These are phyloP conservation scores for Colletotrichum ledebouriae DNA, from an alignment of 2,329 filamentous ascomycete genomes.

Conservation along the genomic window DNA sequence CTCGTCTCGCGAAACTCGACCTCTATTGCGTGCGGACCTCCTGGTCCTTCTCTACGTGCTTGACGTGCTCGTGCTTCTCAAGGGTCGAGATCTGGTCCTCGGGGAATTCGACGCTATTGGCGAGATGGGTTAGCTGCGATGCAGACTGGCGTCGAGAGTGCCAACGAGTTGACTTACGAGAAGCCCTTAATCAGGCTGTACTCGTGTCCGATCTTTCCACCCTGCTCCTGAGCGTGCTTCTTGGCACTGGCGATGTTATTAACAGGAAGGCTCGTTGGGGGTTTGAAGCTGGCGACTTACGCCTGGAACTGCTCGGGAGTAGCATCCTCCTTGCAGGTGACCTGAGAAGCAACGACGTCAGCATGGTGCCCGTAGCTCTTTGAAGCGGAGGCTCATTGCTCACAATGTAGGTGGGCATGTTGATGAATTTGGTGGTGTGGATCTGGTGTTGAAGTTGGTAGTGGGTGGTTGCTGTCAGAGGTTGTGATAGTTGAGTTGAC, in stretches of 20 bases:
- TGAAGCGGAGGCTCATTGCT: slow-evolving; percentile 35
- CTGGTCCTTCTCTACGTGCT: slow-evolving; percentile 80
- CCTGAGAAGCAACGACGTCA: slow-evolving; percentile 61
- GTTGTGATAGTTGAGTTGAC: slow-evolving; percentile 3
- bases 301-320: slow-evolving; percentile 75
- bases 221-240: slow-evolving; percentile 78
- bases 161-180: slow-evolving; percentile 74
- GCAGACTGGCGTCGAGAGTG: neutral
- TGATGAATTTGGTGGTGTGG: slow-evolving; percentile 45
- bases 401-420: slow-evolving; percentile 71
- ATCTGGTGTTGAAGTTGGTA: neutral
- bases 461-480: slow-evolving; percentile 4
- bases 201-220: slow-evolving; percentile 86
- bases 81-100: slow-evolving; percentile 76
- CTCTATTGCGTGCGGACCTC: slow-evolving; percentile 79
- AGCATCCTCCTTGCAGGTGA: slow-evolving; percentile 82
- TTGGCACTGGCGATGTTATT: slow-evolving; percentile 73
- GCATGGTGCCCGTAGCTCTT: slow-evolving; percentile 3
- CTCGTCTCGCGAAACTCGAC: neutral
- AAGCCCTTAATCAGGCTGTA: slow-evolving; percentile 93
- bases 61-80: slow-evolving; percentile 77
- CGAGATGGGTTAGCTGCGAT: neutral
- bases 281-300: slow-evolving; percentile 59
- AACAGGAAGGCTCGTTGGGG: neutral
- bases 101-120: slow-evolving; percentile 78